Evolutionary conservation across 331 rosid species (phyloP).

Genomic region (Pyracantha coccinea): DNA sequence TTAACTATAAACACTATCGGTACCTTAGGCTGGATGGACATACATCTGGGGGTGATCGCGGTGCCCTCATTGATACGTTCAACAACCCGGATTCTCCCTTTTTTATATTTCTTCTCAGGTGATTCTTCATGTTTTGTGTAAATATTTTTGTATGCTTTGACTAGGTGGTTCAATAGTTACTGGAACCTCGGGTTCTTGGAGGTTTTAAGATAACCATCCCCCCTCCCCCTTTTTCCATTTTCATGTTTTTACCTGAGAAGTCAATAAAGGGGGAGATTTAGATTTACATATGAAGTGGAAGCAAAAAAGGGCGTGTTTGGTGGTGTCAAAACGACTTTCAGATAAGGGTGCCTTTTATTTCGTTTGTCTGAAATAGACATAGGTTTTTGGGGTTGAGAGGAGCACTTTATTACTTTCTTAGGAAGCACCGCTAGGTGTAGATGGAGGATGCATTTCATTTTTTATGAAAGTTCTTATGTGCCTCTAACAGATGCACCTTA

Average conservation of each 20-base stretch:
- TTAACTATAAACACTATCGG: conserved; percentile 63
- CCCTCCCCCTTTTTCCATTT: too few relatives aligned
- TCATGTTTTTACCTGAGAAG: too few relatives aligned
- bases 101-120: conserved; percentile 96
- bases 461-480: not conserved
- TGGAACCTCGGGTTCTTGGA: not conserved
- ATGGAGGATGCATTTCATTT: not conserved
- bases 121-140: not conserved
- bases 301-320: not conserved
- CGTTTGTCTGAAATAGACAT: not conserved
- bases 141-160: not conserved
- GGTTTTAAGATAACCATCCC: too few relatives aligned
- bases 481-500: not conserved
- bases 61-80: conserved; percentile 78
- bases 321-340: not conserved
- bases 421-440: not conserved
- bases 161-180: not conserved
- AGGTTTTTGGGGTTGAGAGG: not conserved
- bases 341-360: not conserved
- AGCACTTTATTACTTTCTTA: not conserved
- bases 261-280: too few relatives aligned
- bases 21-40: conserved; percentile 98
- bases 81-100: conserved; percentile 67
- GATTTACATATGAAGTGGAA: not conserved
- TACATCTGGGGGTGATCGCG: conserved; percentile 95